These are phyloP conservation scores for Puya raimondii DNA, from an alignment of 176 grass and related monocot genomes.

Conservation along the genomic window DNA sequence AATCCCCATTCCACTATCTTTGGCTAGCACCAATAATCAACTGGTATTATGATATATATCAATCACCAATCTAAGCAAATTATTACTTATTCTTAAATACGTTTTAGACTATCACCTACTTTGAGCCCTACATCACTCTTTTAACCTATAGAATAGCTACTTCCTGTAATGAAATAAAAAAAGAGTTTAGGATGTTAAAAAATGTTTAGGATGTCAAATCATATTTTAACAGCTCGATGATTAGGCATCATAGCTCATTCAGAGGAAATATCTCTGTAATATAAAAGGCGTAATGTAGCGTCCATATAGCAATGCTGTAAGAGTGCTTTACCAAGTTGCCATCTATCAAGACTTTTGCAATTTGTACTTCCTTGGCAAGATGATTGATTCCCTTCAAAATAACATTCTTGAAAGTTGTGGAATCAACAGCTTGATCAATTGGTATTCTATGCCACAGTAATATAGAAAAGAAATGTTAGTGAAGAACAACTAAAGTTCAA, in stretches of 20 bases:
- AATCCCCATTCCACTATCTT: neutral
- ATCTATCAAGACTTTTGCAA: slow-evolving; percentile 63
- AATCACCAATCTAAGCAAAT: neutral
- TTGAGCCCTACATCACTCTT: no score
- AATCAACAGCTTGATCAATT: slow-evolving; percentile 29
- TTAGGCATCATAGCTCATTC: no score
- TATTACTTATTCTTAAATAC: no score
- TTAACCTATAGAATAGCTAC: no score
- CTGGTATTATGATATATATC: neutral
- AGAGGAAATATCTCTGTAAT: no score
- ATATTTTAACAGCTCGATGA: no score
- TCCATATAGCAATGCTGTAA: slow-evolving; percentile 8
- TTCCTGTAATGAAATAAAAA: no score
- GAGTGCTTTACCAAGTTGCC: slow-evolving; percentile 48
- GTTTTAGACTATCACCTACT: no score
- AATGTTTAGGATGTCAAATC: no score
- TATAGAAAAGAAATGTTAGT: neutral
- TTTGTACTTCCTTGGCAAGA: slow-evolving; percentile 68
- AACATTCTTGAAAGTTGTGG: slow-evolving; percentile 56
- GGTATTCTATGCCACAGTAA: slow-evolving; percentile 37
- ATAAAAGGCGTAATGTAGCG: neutral
- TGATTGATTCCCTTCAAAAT: slow-evolving; percentile 55
- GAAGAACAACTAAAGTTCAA: neutral
- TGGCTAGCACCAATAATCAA: neutral
- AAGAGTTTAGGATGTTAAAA: no score